Evolutionary conservation across 768 basidiomycete genomes (phyloP).

Genomic region (Phylloporus arenicola): DNA sequence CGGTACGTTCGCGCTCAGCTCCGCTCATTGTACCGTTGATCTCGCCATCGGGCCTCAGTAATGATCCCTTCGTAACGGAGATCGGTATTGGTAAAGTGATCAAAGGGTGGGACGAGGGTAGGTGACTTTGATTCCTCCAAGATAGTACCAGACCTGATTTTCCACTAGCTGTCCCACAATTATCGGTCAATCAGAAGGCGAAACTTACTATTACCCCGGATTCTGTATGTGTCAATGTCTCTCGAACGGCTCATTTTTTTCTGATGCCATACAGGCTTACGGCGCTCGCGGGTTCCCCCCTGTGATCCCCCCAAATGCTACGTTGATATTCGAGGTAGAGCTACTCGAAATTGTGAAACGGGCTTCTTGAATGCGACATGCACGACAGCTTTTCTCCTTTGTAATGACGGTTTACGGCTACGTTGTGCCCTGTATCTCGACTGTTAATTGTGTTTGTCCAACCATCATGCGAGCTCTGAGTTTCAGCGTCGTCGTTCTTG

Average conservation of each 20-base stretch:
- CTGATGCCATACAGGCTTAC: slow-evolving; percentile 49
- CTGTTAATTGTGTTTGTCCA: slow-evolving; percentile 15
- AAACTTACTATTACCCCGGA: slow-evolving; percentile 64
- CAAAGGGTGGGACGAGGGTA: slow-evolving; percentile 88
- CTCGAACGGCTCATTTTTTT: not conserved
- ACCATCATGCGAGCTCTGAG: slow-evolving; percentile 1
- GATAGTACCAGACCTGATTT: not conserved
- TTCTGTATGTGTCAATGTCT: slow-evolving; percentile 48
- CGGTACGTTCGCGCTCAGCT: slow-evolving; percentile 41
- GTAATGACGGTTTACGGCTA: slow-evolving; percentile 13
- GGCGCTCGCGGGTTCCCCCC: slow-evolving; percentile 72
- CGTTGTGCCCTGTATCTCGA: slow-evolving; percentile 24
- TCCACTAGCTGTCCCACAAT: slow-evolving; percentile 60
- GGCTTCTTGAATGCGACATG: slow-evolving; percentile 11
- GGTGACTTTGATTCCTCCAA: slow-evolving; percentile 12
- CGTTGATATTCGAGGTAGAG: slow-evolving; percentile 80
- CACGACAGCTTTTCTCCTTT: slow-evolving; percentile 15
- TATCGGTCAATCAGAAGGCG: slow-evolving; percentile 76
- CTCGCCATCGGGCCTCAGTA: slow-evolving; percentile 34
- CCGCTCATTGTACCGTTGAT: not conserved
- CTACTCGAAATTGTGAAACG: slow-evolving; percentile 57
- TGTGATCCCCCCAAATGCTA: slow-evolving; percentile 71
- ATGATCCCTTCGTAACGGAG: slow-evolving; percentile 55
- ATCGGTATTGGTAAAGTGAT: slow-evolving; percentile 83
- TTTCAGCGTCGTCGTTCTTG: not conserved